A percentile compares a stretch with the other conserved stretches of the same genome.
phyloP scores from a whole-genome alignment of 139 green algal genomes.

The Mesotaenium endlicherianum region DNA sequence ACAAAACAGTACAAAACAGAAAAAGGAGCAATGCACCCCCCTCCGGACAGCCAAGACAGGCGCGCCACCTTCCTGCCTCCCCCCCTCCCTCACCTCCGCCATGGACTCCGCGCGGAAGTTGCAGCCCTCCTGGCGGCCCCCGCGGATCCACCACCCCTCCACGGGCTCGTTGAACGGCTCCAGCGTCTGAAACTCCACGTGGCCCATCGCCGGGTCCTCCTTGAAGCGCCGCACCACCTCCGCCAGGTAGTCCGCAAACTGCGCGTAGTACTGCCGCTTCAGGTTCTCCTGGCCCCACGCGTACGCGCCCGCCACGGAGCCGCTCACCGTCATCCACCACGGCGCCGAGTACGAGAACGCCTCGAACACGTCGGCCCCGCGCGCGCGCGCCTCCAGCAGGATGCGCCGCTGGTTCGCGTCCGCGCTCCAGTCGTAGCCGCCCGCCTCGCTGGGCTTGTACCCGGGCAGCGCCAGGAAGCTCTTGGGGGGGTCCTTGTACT shows the following conservation, averaged over 20 bases:
- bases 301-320: conserved; percentile 14
- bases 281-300: conserved; percentile 39
- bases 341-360: conserved; percentile 54
- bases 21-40: too few relatives aligned
- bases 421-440: conserved; percentile 29
- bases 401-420: conserved; percentile 40
- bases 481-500: not conserved
- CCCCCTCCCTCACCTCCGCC: not conserved
- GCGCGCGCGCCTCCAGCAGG: conserved; percentile 33
- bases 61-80: too few relatives aligned
- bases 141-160: conserved; percentile 32
- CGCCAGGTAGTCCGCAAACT: conserved; percentile 49
- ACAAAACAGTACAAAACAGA: too few relatives aligned
- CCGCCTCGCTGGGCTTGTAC: conserved; percentile 9
- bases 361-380: conserved; percentile 46
- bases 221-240: conserved; percentile 35
- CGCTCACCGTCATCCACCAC: conserved; percentile 52
- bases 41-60: too few relatives aligned
- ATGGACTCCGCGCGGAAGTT: conserved; percentile 20
- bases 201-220: not conserved
- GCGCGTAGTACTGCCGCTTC: conserved; percentile 12
- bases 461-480: conserved; percentile 4
- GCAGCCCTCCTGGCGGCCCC: conserved; percentile 54
- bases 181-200: conserved; percentile 39
- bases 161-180: conserved; percentile 56